A percentile compares a stretch with the other conserved stretches of the same genome.
Evolutionary conservation across 2,329 filamentous ascomycete genomes (phyloP).

Genomic region (Diaporthe ampelina): DNA sequence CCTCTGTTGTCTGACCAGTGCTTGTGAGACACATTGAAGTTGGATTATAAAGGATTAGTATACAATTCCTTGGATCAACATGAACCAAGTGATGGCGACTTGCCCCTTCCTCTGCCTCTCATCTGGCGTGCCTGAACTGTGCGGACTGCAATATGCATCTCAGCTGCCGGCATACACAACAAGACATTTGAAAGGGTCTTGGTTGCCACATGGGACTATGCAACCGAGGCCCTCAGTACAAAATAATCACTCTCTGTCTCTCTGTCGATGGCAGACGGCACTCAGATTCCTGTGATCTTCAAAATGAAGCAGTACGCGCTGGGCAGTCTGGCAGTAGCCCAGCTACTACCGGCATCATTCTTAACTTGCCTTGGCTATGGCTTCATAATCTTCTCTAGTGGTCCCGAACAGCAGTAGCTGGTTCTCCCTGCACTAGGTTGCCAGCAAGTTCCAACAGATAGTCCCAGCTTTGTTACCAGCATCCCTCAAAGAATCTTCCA

Average conservation of each 20-base stretch:
- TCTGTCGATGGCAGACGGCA: not conserved
- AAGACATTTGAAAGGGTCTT: not conserved
- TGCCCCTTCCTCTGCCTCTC: not conserved
- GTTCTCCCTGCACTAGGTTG: not conserved
- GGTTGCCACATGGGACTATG: not conserved
- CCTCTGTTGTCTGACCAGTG: not conserved
- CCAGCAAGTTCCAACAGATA: not conserved
- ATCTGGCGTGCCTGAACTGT: not conserved
- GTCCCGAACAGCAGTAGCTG: no score
- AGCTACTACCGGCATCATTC: not conserved
- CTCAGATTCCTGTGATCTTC: not conserved
- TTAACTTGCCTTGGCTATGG: not conserved
- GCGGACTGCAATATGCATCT: not conserved
- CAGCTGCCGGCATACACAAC: not conserved
- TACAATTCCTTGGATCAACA: not conserved
- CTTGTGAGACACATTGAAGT: not conserved
- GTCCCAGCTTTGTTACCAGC: slow-evolving; percentile 1
- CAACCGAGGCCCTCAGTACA: not conserved
- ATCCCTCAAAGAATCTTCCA: slow-evolving; percentile 1
- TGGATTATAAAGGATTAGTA: not conserved
- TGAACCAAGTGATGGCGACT: not conserved
- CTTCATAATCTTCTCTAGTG: not conserved
- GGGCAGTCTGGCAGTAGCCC: not conserved
- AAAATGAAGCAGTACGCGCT: no score
- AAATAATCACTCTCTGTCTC: not conserved